Base-by-base conservation (phyloP, 208 protist genomes). In the Phytomonas serpens region DNA sequence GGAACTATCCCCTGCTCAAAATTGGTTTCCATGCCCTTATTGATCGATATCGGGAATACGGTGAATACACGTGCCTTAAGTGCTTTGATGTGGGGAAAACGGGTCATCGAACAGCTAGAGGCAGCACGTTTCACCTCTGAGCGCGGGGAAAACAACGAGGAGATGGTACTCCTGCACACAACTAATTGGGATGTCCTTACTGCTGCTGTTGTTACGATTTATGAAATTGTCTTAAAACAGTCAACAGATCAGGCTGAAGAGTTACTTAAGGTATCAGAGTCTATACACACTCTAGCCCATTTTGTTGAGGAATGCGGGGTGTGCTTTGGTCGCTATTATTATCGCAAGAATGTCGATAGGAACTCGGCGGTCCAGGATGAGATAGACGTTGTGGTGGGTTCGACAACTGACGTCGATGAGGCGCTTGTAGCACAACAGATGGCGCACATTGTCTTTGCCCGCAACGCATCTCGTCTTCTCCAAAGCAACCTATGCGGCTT, bases 381-480 rank as follows among this genome's bases (percentile, higher is more conserved):
- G 30, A 64, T 2, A 9, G 61, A 64, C 61, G 19, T 23, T 31
- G 19, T 37, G 51, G 27, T 61, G n/a, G 11, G n/a, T 16, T 32
- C 27, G 27, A 64, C 51, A 34, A 16, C 40, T 29, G 40, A 11
- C 2, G 37, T 27, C 14, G 63, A 23, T 27, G 68, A 57, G 38
- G 77, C 65, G 52, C 31, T 47, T 9, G 71, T 80, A 61, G 40
- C 23, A 33, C 77, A 75, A 32, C 64, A 84, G 11, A 67, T 85
- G 52, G 69, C 75, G 36, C n/a, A 84, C 61, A 61, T 92, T 14
- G 38, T 92, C 31, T 29, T 91, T 4, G 61, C 71, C 9, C 82
- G 88, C 16, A 88, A 94, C 71, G 67, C 68, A 1, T 81, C 80
- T 19, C 80, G 88, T 29, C 66, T 92, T 14, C 68, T 94, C 67